Conservation (phyloP, 768 basidiomycete species). For the Termitomyces sp. region DNA sequence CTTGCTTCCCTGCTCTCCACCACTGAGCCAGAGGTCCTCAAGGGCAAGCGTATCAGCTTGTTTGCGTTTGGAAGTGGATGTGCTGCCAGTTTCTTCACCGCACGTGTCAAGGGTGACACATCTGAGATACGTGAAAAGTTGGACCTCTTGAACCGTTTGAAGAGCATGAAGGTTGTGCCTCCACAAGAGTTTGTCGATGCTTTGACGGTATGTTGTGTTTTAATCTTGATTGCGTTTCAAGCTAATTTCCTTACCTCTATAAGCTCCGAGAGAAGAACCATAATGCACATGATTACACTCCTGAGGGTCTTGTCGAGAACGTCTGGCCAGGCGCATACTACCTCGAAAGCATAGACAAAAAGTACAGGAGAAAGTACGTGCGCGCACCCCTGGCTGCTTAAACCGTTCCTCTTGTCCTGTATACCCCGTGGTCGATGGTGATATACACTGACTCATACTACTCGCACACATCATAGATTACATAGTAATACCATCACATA, state of each 20-base stretch:
- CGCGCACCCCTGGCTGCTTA: conserved; percentile 36
- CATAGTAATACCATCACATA: conserved; percentile 4
- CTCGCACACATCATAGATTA: conserved; percentile 13
- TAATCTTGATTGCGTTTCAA: not conserved
- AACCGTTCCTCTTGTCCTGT: conserved; percentile 2
- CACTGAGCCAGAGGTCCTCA: conserved; percentile 62
- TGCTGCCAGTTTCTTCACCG: conserved; percentile 90
- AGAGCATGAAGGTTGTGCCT: conserved; percentile 83
- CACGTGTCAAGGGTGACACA: conserved; percentile 85
- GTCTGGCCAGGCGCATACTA: conserved; percentile 95
- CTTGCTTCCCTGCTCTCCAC: conserved; percentile 80
- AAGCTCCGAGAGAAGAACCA: conserved; percentile 98
- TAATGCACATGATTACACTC: conserved; percentile 80
- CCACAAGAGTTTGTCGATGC: conserved; percentile 91
- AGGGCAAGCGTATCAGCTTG: conserved; percentile 83
- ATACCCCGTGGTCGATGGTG: conserved; percentile 8
- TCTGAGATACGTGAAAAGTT: conserved; percentile 75
- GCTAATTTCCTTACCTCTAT: conserved; percentile 2
- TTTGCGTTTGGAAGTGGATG: conserved; percentile 97
- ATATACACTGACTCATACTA: not conserved
- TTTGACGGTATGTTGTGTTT: conserved; percentile 47
- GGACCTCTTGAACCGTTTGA: conserved; percentile 72
- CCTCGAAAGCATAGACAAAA: conserved; percentile 83
- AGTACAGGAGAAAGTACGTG: conserved; percentile 87
- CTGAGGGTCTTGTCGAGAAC: conserved; percentile 82